phyloP scores from a whole-genome alignment of 2,329 filamentous ascomycete genomes.

The Exophiala spinifera region DNA sequence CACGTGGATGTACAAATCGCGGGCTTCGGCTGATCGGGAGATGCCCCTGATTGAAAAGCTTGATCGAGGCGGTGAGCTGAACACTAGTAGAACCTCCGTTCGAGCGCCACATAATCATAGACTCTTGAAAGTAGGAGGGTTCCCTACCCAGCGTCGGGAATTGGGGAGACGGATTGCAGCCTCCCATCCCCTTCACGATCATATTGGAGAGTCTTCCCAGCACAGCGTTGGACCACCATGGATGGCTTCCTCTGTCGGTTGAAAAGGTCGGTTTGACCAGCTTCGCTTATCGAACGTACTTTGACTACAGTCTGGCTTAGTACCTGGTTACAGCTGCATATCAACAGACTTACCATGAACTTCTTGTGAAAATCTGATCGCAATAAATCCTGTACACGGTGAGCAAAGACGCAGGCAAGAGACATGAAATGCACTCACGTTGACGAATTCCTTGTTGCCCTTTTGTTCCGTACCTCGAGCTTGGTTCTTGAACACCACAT shows the following conservation, averaged over 20 bases:
- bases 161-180: too few species aligned
- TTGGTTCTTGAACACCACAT: slow-evolving; percentile 99
- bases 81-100: neutral
- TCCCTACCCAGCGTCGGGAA: too few species aligned
- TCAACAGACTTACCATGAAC: slow-evolving; percentile 69
- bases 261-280: neutral
- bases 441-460: slow-evolving; percentile 92
- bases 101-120: neutral
- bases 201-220: too few species aligned
- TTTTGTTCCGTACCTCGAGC: slow-evolving; percentile 90
- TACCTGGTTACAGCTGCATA: slow-evolving; percentile 3
- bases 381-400: slow-evolving; percentile 66
- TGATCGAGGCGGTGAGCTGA: neutral
- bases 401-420: slow-evolving; percentile 8
- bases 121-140: too few species aligned
- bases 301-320: slow-evolving; percentile 37
- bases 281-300: slow-evolving; percentile 45
- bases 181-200: too few species aligned
- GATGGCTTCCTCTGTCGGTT: too few species aligned
- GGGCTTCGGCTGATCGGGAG: too few species aligned
- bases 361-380: slow-evolving; percentile 96
- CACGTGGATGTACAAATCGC: neutral
- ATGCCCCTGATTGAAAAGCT: neutral
- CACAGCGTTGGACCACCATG: too few species aligned
- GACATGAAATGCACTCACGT: slow-evolving; percentile 57